Evolutionary conservation across 257 asterid genomes (phyloP), one percentile per base, ranked within the genome.

Genomic region (Solanum arcanum): DNA sequence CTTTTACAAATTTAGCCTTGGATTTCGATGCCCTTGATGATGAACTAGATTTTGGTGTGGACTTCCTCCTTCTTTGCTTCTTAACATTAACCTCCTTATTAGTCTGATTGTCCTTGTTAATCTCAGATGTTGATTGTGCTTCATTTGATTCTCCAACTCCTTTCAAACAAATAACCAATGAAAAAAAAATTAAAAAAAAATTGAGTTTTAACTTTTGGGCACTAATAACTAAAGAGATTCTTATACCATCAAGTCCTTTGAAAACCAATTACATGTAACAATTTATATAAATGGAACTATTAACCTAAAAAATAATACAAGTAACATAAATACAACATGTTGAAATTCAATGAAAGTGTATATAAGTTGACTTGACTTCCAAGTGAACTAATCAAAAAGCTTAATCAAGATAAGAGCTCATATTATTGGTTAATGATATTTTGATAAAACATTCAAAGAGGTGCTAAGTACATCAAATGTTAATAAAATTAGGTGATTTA

Each of bases 41-140:
- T 49, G 92, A 86, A 14, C 90, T 89, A 62, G 87, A 87, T 11
- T 94, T 91, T 87, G 86, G 91, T 69, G 62, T 6, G 23, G 97
- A 12, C 91, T 94, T 96, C 92, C 93, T 95, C 88, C 98, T 90
- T 77, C 86, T 95, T 25, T 87, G 94, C 89, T 94, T 94, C 46
- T 89, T 89, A 31, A 27, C 39, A 78, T 13, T 90, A 72, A 78
- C 84, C 10, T 93, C 92, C 1, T 88, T 94, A n/a, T 52, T 83
- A 76, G 85, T 90, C 44, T 91, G 39, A 35, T 1, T 5, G 39
- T 93, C 92, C 1, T 88, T 94, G 27, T 52, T 85, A 76, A 83
- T 90, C 44, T 91, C 95, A 11, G 91, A 62, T 86, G 89, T 89
- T 14, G 96, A 86, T 81, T 91, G 92, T 31, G 87, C 87, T 62